Evolutionary conservation across 345 rosid genomes (phyloP).

Genomic region (Heritiera littoralis): DNA sequence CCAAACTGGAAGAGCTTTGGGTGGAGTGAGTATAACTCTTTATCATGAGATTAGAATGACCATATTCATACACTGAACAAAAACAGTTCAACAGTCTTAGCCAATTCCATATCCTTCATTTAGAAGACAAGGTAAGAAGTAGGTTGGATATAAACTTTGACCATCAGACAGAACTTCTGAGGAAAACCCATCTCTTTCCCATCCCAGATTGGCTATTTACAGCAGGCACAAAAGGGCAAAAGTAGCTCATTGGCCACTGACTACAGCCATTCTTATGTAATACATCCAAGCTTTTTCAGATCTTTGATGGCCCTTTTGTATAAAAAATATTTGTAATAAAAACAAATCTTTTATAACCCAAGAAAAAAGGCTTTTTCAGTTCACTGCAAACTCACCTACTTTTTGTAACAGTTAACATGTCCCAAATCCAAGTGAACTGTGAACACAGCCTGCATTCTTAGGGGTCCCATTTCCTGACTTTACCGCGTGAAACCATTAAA

Average conservation of each 20-base stretch:
- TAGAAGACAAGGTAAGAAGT: neutral
- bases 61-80: neutral
- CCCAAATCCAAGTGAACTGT: neutral
- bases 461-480: slow-evolving; percentile 24
- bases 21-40: neutral
- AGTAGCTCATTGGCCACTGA: neutral
- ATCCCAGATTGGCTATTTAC: neutral
- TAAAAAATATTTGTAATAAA: neutral
- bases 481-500: slow-evolving; percentile 27
- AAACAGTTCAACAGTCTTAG: neutral
- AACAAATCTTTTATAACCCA: slow-evolving; percentile 6
- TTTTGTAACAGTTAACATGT: slow-evolving; percentile 24
- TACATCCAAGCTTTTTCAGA: slow-evolving; percentile 21
- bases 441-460: neutral
- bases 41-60: neutral
- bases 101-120: neutral
- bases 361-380: slow-evolving; percentile 11
- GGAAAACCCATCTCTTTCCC: neutral
- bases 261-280: neutral
- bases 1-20: neutral
- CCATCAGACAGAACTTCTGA: neutral
- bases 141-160: neutral
- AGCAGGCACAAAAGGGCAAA: neutral
- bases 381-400: slow-evolving; percentile 12
- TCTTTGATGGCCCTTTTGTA: neutral